Conservation (phyloP, 371 early-diverging fungal species). For the Mortierella sp. region DNA sequence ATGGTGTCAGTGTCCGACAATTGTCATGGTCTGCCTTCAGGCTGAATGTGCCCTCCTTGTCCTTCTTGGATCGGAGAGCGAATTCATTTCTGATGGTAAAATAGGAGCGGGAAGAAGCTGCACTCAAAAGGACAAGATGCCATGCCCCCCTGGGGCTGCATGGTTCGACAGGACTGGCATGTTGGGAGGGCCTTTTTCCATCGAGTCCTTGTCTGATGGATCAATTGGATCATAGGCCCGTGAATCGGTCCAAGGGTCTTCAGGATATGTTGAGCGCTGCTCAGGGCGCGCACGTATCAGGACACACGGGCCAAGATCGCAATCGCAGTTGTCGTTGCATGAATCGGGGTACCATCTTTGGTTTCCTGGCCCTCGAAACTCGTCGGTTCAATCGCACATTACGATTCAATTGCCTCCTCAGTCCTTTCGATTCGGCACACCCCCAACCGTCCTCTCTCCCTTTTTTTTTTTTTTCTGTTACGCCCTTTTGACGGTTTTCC, state of each 20-base stretch:
- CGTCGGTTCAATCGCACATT: no score
- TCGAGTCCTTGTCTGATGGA: no score
- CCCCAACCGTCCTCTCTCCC: background rate
- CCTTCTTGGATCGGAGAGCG: conserved; percentile 30
- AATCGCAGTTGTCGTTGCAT: background rate
- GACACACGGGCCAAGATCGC: conserved; percentile 3
- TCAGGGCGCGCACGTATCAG: no score
- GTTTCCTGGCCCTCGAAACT: no score
- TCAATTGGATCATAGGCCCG: no score
- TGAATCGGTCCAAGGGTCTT: no score
- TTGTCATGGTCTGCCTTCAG: no score
- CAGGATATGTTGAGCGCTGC: no score
- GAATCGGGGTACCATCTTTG: no score
- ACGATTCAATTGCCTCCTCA: no score
- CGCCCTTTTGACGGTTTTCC: background rate
- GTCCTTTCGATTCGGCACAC: background rate
- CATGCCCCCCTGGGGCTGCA: background rate
- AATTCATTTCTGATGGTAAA: conserved; percentile 12
- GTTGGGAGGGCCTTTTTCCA: conserved; percentile 4
- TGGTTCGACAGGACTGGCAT: no score
- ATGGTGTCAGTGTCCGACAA: no score
- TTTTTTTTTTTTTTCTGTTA: background rate
- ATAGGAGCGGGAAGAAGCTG: conserved; percentile 10
- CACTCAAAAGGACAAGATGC: background rate
- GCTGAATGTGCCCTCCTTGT: conserved; percentile 4